These are phyloP conservation scores for Taxawa tesnikishii DNA, from an alignment of 2,329 filamentous ascomycete species.

Conservation along the genomic window DNA sequence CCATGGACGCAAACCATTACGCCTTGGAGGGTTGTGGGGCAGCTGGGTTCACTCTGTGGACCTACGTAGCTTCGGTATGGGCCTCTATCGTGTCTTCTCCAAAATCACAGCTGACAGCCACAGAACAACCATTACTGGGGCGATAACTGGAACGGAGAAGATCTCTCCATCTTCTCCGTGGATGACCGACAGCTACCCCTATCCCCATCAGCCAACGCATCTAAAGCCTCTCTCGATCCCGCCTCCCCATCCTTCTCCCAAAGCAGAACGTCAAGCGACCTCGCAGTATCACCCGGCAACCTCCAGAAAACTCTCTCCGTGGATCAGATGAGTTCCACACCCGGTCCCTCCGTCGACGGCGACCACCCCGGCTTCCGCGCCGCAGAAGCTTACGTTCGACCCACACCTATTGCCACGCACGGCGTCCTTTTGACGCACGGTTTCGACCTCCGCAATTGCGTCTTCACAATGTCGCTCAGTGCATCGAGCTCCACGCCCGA, in stretches of 20 bases:
- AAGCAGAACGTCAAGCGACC: conserved; percentile 37
- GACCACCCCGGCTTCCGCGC: conserved; percentile 67
- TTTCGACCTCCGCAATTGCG: conserved; percentile 72
- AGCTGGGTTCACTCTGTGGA: conserved; percentile 82
- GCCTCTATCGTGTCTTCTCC: too few relatives aligned
- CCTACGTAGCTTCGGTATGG: conserved; percentile 61
- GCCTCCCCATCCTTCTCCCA: conserved; percentile 42
- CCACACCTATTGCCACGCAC: conserved; percentile 62
- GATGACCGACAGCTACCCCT: conserved; percentile 58
- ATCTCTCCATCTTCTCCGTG: conserved; percentile 75
- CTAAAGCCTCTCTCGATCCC: conserved; percentile 37
- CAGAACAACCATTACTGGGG: conserved; percentile 78
- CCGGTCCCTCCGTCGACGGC: conserved; percentile 14
- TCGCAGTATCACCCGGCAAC: conserved; percentile 59
- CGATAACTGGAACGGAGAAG: conserved; percentile 96
- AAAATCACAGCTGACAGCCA: not conserved
- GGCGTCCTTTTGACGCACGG: conserved; percentile 60
- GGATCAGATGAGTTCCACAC: conserved; percentile 25
- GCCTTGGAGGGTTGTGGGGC: conserved; percentile 73
- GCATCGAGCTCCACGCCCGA: conserved; percentile 48
- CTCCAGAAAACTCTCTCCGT: conserved; percentile 61
- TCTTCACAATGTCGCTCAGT: conserved; percentile 60
- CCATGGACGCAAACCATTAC: conserved; percentile 93
- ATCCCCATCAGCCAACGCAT: conserved; percentile 29
- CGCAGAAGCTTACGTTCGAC: conserved; percentile 85